Evolutionary conservation across 148 eudicot species (phyloP), one percentile per base, ranked within the genome.

Genomic region (Rheum nobile): DNA sequence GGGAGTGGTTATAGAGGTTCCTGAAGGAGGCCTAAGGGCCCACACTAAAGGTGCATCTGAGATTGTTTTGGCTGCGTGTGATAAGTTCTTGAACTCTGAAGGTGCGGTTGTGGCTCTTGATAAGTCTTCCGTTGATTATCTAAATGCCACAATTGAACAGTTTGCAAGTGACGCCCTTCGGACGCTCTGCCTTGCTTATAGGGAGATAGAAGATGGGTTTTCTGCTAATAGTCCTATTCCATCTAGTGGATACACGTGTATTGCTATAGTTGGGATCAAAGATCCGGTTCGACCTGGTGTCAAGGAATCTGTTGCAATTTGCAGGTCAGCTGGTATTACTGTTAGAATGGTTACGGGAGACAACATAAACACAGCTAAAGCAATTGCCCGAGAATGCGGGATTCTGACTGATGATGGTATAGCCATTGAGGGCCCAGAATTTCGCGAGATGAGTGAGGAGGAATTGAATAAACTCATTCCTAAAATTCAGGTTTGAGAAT

Each of bases 211-310:
- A 76, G 79, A 72, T 70, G 87, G 79, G 17, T 90, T 80, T 72
- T 71, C 82, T 55, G 77, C 80, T 71, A 79, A 72, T 17, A 79
- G 70, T 79, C 71, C 86, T 67, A 85, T 90, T 77, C 92, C 96
- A 14, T 47, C 77, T 57, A 80, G 82, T 83, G 88, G 92, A 34
- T 90, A 85, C 76, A 87, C 85, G 69, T 87, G 87, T 72, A 84
- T 90, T 52, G 96, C 88, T 55, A 90, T 90, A 71, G 87, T 90
- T 32, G 96, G 92, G 31, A 90, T 90, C 72, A 90, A 90, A 78
- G 96, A 90, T 87, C 96, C 96, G 17, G 89, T 90, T 67, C 89
- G 96, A 29, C 89, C 91, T 67, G 96, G 96, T 75, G 96, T 90
- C 59, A 90, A 83, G 87, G 89, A 90, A 74, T 86, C 96, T 71